Base-by-base conservation (phyloP, 805 yeast species). In the Starmerella sp. region DNA sequence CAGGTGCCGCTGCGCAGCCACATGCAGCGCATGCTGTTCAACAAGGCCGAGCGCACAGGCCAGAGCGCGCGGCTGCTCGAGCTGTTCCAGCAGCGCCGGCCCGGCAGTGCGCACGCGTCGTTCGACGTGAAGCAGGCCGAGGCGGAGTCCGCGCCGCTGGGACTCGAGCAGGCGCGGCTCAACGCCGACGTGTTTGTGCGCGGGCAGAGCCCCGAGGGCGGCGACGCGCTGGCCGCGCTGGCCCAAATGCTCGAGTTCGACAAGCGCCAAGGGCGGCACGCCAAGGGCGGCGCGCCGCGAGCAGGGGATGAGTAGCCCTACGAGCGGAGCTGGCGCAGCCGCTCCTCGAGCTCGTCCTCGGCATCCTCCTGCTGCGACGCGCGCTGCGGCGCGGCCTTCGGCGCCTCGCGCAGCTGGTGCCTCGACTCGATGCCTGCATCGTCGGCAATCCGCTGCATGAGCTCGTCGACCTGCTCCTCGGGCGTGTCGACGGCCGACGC, bases 381-480 rank as follows among this genome's bases (percentile, higher is more conserved):
- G 75, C 3, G 75, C 63, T 62, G 77, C 73, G 14, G 88, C 47
- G 79, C 79, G 6, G 73, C 68, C 3, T 69, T 63, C 34, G 74
- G 74, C 31, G 73, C 69, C 14, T 73, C 76, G 4, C 55, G 60
- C 59, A 95, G 79, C 51, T 87, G 84, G 63, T 90, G 97, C 63
- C 83, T 83, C 74, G 90, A 75, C 67, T 93, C 97, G 44, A 93
- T 74, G 2, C 98, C 99, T 0, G 96, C 97, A 67, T 91, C 97
- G 67, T 91, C 97, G 0, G 97, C 97, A 14, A 93, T 90, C 68
- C 86, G 88, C 65, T 77, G 88, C 86, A 91, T 78, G 66, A 91
- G 74, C 57, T 84, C 78, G 66, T 93, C 97, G 37, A 91, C 98
- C 60, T 90, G 93, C 55, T 91, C 97, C 67, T 88, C 96, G 6